Conservation (phyloP, 2,329 filamentous ascomycete genomes). For the Cryphonectria naterciae region DNA sequence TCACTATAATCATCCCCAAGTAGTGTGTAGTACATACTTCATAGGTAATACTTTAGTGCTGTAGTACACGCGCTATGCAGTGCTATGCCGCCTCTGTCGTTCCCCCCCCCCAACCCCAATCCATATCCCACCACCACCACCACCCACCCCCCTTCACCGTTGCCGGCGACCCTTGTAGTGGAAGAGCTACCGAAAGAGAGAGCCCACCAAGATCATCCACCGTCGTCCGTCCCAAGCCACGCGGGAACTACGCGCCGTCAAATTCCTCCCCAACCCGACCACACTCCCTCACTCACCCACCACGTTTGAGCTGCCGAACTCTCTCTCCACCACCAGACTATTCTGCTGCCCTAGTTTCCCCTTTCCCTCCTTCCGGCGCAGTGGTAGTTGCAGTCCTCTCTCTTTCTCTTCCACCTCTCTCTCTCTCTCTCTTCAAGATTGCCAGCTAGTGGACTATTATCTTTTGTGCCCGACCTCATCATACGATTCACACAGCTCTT, state of each 20-base stretch:
- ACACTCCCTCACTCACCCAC: neutral
- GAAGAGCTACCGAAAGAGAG: conserved; percentile 1
- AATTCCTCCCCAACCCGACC: conserved; percentile 10
- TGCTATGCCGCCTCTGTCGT: neutral
- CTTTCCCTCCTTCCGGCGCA: neutral
- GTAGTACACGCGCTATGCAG: neutral
- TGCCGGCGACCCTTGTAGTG: conserved; percentile 10
- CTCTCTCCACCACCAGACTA: neutral
- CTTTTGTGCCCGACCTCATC: neutral
- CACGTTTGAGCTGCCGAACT: neutral
- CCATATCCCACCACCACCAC: neutral
- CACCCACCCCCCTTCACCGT: conserved; percentile 9
- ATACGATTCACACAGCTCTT: neutral
- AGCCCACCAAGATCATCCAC: conserved; percentile 9
- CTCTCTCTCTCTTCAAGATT: neutral
- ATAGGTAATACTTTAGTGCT: neutral
- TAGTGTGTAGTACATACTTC: neutral
- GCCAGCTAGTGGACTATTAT: neutral
- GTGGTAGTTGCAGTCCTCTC: neutral
- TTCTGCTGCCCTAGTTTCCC: conserved; percentile 3
- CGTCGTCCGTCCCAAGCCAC: conserved; percentile 4
- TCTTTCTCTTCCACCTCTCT: neutral
- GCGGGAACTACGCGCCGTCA: conserved; percentile 16
- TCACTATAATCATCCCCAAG: neutral
- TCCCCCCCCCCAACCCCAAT: neutral